Evolutionary conservation across 805 yeast genomes (phyloP), one percentile per base, ranked within the genome.

Genomic region (Metschnikowia peoriensis): DNA sequence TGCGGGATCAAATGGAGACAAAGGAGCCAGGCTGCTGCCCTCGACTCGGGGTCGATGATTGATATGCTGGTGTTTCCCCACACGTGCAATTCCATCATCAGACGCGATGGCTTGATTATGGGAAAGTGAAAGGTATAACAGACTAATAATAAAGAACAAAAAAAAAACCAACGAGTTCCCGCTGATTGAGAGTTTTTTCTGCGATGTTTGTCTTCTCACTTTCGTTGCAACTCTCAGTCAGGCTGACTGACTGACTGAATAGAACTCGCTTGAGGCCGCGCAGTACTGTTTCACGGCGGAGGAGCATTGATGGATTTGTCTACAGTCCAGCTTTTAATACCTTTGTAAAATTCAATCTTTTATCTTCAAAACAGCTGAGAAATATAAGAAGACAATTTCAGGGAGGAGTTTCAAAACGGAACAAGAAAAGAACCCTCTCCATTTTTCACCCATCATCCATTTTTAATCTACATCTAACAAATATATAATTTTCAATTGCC

Each of bases 1-100:
- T 47, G 47, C 2, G 63, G 46, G 32, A 43, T 37, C 44, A 56
- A 29, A 52, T 69, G 58, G 47, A 65, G 46, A 58, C 57, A 41
- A 50, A 79, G 61, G 39, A 77, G 67, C 78, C 81, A 77, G 0
- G 69, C 62, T 5, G 72, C 55, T 0, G 86, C 86, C 12, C 80
- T 51, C 9, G 80, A 76, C 47, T 81, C 83, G 0, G 85, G 80
- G 39, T 80, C 80, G 40, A 82, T 73, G 2, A 75, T 60, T 0
- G 84, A 79, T 1, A 79, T 60, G 39, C 62, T 58, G 57, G 54
- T 60, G n/a, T 54, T 57, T 1, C 88, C 88, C 88, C 87, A 83
- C 5, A 80, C 77, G 60, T 80, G 83, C 28, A 80, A 61, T 53
- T 73, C 72, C 48, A 54, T 46, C 32, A 14, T 41, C 8, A 22